Evolutionary conservation across 164 flowering plant genomes (phyloP), one percentile per base, ranked within the genome.

Genomic region (Saururus chinensis): DNA sequence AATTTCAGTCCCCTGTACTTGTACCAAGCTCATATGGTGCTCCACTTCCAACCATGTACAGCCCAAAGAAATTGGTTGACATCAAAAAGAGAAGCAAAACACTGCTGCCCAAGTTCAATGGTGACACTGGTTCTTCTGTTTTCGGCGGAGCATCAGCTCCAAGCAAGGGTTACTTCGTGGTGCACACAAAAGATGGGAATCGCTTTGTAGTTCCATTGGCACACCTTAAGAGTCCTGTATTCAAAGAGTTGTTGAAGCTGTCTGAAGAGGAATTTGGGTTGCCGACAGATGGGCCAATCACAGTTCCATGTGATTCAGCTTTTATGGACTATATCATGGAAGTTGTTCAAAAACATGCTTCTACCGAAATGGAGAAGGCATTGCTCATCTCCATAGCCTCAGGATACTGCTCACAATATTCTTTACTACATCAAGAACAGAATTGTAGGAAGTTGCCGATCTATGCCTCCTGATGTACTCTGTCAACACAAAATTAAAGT

Each of bases 211-310:
- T 66, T 48, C 73, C 76, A 5, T 49, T 73, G 61, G 25, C 19
- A 4, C 66, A 40, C 37, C 70, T 71, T 13, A 59, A 8, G 26
- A 53, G 30, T 42, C 4, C 10, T 16, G 56, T 73, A 22, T 59
- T 73, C 37, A 65, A 22, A 41, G 70, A 66, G 62, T 63, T 73
- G 17, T 30, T 73, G 30, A 48, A 41, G 40, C 62, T 73, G 67
- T 62, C 76, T n/a, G 73, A 59, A 51, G 70, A 73, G 17, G 76
- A 69, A 30, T 69, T 65, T 30, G 76, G 76, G 24, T 7, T 73
- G 20, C 19, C 56, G 17, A 2, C 17, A 12, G 2, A 56, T 41
- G 64, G 70, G 8, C 69, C 72, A 5, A 62, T 69, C 23, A 60
- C 30, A 26, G 13, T 73, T 12, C 76, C 73, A 6, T 73, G 76